phyloP scores from a whole-genome alignment of 1,284 basidiomycete genomes.

The Sanghuangporus sanghuang region DNA sequence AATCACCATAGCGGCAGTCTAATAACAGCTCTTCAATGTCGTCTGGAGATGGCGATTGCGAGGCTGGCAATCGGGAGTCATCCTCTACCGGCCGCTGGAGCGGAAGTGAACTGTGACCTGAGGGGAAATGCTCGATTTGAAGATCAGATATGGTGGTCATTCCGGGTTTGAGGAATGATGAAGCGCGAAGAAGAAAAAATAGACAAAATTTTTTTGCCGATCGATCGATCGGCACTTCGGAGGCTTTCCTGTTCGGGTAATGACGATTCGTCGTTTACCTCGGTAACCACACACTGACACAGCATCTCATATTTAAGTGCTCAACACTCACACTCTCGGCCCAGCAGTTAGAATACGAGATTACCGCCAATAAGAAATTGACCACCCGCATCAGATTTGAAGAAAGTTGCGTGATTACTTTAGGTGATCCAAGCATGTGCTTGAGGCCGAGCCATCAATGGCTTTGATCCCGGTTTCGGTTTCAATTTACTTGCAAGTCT shows the following conservation, averaged over 20 bases:
- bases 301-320: too few relatives aligned
- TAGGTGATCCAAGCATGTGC: not conserved
- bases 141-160: not conserved
- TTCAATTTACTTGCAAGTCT: too few relatives aligned
- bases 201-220: too few relatives aligned
- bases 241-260: too few relatives aligned
- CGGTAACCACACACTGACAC: too few relatives aligned
- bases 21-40: conserved; percentile 77
- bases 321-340: too few relatives aligned
- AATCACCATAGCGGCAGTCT: conserved; percentile 79
- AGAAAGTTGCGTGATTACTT: not conserved
- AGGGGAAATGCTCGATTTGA: not conserved
- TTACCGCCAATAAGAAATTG: too few relatives aligned
- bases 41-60: conserved; percentile 30
- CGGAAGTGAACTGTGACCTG: not conserved
- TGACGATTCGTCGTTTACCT: too few relatives aligned
- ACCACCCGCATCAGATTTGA: not conserved
- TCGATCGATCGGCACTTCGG: too few relatives aligned
- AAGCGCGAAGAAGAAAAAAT: not conserved
- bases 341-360: too few relatives aligned
- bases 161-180: not conserved
- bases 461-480: not conserved
- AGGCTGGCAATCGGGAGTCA: too few relatives aligned
- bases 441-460: not conserved
- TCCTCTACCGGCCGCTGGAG: not conserved